Conservation (phyloP, 495 filamentous ascomycete genomes). For the Tuber magnatum region DNA sequence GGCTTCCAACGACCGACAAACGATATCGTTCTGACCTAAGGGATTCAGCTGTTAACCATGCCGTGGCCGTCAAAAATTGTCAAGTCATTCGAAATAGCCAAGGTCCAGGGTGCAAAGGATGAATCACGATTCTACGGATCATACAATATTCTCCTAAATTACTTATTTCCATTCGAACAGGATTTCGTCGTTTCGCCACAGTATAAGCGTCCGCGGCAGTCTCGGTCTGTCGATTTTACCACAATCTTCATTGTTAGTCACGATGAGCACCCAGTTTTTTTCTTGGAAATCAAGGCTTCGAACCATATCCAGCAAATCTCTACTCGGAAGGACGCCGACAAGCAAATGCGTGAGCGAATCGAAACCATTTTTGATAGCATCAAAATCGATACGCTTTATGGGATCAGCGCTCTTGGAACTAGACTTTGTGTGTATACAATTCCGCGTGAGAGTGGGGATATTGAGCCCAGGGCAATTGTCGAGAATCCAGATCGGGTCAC, state of each 20-base stretch:
- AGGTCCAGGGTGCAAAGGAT: not conserved
- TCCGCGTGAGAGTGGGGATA: not conserved
- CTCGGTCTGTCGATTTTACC: conserved; percentile 11
- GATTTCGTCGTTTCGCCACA: conserved; percentile 7
- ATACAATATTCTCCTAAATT: conserved; percentile 8
- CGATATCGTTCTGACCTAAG: not conserved
- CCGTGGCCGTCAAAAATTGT: conserved; percentile 9
- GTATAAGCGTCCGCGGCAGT: conserved; percentile 9
- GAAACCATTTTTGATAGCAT: not conserved
- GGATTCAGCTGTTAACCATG: conserved; percentile 4
- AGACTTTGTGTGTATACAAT: not conserved
- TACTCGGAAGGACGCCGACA: not conserved
- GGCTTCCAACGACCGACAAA: not conserved
- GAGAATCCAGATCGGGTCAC: not conserved
- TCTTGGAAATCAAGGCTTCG: conserved; percentile 12
- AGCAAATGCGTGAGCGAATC: conserved; percentile 4
- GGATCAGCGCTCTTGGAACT: not conserved
- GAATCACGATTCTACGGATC: conserved; percentile 13
- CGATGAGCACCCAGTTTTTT: conserved; percentile 5
- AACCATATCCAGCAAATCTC: conserved; percentile 2
- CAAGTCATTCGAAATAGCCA: not conserved
- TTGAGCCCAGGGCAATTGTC: not conserved
- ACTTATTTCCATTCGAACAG: conserved; percentile 15
- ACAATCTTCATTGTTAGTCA: conserved; percentile 1
- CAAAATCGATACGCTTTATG: not conserved